phyloP scores from a whole-genome alignment of 805 yeast genomes.

The Komagataella mondaviorum region DNA sequence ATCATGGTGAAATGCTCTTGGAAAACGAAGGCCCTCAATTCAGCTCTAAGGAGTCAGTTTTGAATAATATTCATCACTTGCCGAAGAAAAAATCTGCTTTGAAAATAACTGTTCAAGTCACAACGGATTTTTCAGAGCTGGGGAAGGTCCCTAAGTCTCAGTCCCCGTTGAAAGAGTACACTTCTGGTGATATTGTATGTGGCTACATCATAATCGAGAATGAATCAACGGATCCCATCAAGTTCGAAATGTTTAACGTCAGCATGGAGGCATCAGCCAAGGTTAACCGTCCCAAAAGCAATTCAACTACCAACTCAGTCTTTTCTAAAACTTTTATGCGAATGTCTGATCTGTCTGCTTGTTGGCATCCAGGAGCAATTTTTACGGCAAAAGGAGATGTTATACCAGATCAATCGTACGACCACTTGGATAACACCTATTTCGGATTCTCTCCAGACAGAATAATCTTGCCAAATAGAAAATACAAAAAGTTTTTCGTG shows the following conservation, averaged over 20 bases:
- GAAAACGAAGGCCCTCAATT: background rate
- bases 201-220: constrained; percentile 39
- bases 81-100: constrained; percentile 11
- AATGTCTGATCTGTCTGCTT: constrained; percentile 1
- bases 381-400: constrained; percentile 21
- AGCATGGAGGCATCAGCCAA: constrained; percentile 35
- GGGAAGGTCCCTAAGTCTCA: constrained; percentile 12
- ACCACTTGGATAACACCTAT: constrained; percentile 9
- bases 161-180: constrained; percentile 33
- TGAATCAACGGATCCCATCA: constrained; percentile 23
- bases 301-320: too few species aligned
- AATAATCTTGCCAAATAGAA: constrained; percentile 28
- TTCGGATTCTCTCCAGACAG: constrained; percentile 31
- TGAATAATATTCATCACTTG: constrained; percentile 13
- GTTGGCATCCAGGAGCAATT: constrained; percentile 28
- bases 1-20: background rate
- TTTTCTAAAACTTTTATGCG: background rate
- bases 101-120: constrained; percentile 16
- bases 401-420: background rate
- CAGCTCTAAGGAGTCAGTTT: constrained; percentile 1
- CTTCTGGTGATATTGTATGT: constrained; percentile 52
- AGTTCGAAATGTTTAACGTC: constrained; percentile 50
- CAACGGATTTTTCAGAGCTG: constrained; percentile 24
- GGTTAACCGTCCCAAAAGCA: background rate
- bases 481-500: constrained; percentile 40